Conservation (phyloP, 164 flowering plant genomes). For the Sextonia rubra region DNA sequence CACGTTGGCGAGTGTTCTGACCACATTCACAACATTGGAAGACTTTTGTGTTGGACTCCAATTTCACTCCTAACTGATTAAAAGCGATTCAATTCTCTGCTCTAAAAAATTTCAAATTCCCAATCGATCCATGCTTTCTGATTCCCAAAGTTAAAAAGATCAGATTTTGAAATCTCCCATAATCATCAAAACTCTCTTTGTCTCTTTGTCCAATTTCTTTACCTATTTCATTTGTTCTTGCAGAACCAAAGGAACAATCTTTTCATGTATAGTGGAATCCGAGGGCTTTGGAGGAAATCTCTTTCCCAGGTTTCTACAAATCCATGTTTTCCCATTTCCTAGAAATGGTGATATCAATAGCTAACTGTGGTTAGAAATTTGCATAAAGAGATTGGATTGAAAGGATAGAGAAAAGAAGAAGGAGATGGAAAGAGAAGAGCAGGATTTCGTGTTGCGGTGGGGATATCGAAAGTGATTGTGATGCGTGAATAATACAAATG, state of each 20-base stretch:
- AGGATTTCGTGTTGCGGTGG: constrained; percentile 79
- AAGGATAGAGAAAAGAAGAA: constrained; percentile 19
- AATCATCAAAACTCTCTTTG: too few species aligned
- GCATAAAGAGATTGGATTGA: constrained; percentile 28
- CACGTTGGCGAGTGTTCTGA: constrained; percentile 73
- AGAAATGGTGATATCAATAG: too few species aligned
- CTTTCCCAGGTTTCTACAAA: not conserved
- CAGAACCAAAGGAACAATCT: too few species aligned
- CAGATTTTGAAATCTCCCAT: too few species aligned
- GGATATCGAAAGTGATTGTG: constrained; percentile 78
- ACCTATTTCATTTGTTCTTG: too few species aligned
- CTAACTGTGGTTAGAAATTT: constrained; percentile 12
- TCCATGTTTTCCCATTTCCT: not conserved
- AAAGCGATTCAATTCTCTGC: too few species aligned
- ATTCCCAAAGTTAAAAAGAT: too few species aligned
- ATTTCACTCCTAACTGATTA: constrained; percentile 72
- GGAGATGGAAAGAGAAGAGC: constrained; percentile 19
- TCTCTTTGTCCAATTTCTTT: too few species aligned
- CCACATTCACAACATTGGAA: constrained; percentile 57
- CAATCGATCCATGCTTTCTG: too few species aligned
- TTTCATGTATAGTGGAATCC: too few species aligned
- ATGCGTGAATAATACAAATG: too few species aligned
- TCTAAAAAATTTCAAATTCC: too few species aligned
- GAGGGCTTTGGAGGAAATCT: not conserved
- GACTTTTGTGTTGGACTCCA: constrained; percentile 68